Conservation (phyloP, 768 basidiomycete species). For the Boletus reticulatus region DNA sequence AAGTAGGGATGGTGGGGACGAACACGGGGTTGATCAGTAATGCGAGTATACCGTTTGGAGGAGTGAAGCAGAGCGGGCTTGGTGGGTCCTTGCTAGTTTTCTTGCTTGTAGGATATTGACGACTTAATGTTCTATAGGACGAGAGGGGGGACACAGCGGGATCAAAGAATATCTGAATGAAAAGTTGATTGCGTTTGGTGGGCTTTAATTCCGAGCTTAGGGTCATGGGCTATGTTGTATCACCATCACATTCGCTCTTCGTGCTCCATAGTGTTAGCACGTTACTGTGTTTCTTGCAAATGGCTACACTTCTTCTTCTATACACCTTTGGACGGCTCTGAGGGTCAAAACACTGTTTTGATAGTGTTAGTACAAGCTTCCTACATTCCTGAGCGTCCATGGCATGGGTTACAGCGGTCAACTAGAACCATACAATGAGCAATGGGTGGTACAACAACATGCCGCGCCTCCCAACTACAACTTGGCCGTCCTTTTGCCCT, state of each 20-base stretch:
- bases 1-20: constrained; percentile 90
- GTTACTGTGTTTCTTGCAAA: too few species aligned
- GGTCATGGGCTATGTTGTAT: background rate
- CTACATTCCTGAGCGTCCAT: too few species aligned
- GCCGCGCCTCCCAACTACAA: constrained; percentile 30
- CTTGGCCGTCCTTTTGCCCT: constrained; percentile 42
- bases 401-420: background rate
- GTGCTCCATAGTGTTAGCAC: background rate
- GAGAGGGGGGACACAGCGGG: constrained; percentile 81
- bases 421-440: background rate
- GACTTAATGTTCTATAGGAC: constrained; percentile 39
- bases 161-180: constrained; percentile 86
- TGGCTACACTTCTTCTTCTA: too few species aligned
- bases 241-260: background rate
- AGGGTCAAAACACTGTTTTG: too few species aligned
- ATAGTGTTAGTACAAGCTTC: too few species aligned
- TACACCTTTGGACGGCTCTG: too few species aligned
- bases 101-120: background rate
- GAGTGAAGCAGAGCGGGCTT: constrained; percentile 85
- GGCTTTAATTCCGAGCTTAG: constrained; percentile 37
- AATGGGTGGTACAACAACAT: background rate
- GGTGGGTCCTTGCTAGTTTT: constrained; percentile 32
- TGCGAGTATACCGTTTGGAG: constrained; percentile 84
- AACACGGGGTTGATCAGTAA: constrained; percentile 82
- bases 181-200: constrained; percentile 81